phyloP scores from a whole-genome alignment of 139 green algal species.

The Picochlorum sp. region DNA sequence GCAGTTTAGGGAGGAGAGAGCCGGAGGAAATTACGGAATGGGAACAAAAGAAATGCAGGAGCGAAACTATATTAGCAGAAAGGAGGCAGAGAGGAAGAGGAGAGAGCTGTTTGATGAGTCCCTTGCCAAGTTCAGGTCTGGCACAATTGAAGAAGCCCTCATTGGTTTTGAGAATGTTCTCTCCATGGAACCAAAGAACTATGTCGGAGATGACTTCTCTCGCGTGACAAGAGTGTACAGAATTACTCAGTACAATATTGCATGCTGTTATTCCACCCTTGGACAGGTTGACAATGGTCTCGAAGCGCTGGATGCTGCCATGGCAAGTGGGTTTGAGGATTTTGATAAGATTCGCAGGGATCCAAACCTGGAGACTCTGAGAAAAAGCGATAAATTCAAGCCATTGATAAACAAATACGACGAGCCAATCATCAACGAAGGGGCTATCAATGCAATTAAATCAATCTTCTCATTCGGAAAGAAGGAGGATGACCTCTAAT shows the following conservation, averaged over 20 bases:
- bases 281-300: constrained; percentile 69
- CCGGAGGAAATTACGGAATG: constrained; percentile 87
- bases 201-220: constrained; percentile 84
- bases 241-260: constrained; percentile 96
- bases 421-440: constrained; percentile 87
- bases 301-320: constrained; percentile 66
- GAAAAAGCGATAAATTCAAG: constrained; percentile 56
- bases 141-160: constrained; percentile 71
- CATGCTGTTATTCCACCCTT: constrained; percentile 92
- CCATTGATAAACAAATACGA: constrained; percentile 78
- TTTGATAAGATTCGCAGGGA: constrained; percentile 79
- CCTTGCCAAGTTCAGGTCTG: constrained; percentile 71
- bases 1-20: constrained; percentile 66
- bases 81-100: constrained; percentile 77
- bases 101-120: constrained; percentile 82
- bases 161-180: constrained; percentile 96
- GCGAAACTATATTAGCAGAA: constrained; percentile 78
- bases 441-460: constrained; percentile 54
- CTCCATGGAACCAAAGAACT: constrained; percentile 84
- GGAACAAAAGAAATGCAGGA: constrained; percentile 85
- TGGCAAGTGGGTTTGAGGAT: constrained; percentile 89
- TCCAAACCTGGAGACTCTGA: constrained; percentile 73
- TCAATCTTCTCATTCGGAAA: constrained; percentile 38
- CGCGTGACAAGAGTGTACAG: constrained; percentile 78
- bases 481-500: constrained; percentile 21